Evolutionary conservation across 345 rosid genomes (phyloP), one percentile per base, ranked within the genome.

Genomic region (Clausena lansium): DNA sequence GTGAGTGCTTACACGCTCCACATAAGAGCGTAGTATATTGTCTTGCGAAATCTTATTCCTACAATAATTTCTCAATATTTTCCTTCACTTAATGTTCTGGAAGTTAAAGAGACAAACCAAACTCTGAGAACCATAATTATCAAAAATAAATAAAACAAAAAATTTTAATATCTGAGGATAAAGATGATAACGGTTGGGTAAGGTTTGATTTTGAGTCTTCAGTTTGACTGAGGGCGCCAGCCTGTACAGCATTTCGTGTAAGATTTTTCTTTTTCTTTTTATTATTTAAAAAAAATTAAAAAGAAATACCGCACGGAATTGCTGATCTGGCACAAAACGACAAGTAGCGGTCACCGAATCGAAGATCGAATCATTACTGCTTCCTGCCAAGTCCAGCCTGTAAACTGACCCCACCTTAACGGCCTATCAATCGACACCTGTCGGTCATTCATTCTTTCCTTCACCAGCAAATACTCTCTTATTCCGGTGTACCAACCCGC

Each of bases 171-270:
- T 54, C 32, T 73, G 81, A 68, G 77, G 94, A 88, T 88, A 92
- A 86, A 83, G 88, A 90, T 82, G 85, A 83, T 64, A 86, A 86
- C 88, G 88, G 90, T 86, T 90, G 81, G 88, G 85, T 79, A 71
- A 35, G 80, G 81, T 66, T 79, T 79, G 77, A 81, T 76, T 82
- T 78, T 75, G 76, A 76, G 50, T 83, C 86, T 58, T 81, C 80
- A 76, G 80, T 91, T 92, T 87, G 93, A 92, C 94, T 54, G 86
- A 71, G 82, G 78, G 78, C 61, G 90, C 94, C 94, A 92, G 94
- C 86, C 97, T 92, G 97, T 89, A 81, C 24, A 13, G 70, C 97
- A 90, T 76, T 86, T 76, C 80, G 50, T 70, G 70, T 57, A 68
- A 66, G 45, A 69, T 71, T 52, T 75, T 67, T 73, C 4, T 36